Evolutionary conservation across 768 basidiomycete species (phyloP), one percentile per base, ranked within the genome.

Genomic region (Pulveroboletus sp.): DNA sequence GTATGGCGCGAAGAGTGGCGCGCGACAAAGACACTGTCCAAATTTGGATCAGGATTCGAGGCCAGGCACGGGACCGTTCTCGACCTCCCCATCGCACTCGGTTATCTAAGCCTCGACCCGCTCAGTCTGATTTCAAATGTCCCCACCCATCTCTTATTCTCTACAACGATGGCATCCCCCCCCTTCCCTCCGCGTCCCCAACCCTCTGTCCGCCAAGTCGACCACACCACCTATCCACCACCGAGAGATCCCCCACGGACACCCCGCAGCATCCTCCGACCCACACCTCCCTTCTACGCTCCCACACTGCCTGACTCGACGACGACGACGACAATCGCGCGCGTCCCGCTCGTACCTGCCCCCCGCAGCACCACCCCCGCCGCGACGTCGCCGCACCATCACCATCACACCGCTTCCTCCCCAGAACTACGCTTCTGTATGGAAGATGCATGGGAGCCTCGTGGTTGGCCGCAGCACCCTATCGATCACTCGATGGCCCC

Each of bases 331-430:
- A 41, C 48, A 8, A 27, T 41, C 22, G 10, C 45, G 4, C 37
- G 41, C 34, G 47, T 43, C 3, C 55, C 54, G 1, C 52, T 30
- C 20, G 47, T 40, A 43, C 50, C 53, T 19, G 42, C 45, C 10
- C 35, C 51, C 27, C 63, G 51, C 37, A 50, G 34, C 40, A 47
- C 40, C 26, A 48, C 54, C 24, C 44, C 52, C 27, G n/a, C n/a
- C n/a, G n/a, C n/a, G n/a, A 2, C 54, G 19, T 43, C 49, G 6
- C 29, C 54, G 5, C 43, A 49, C 36, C 50, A 55, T n/a, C 56
- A 63, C 23, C 52, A 62, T 26, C 52, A 59, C n/a, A 64, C 57
- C 11, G 53, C 56, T 13, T 59, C 61, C 48, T 63, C 65, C 0
- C 65, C 56, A 23, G 57, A 59, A 36, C 51, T 53, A 36, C 53